Conservation (phyloP, 2,329 filamentous ascomycete species). For the Neophaeococcomyces mojaviensis region DNA sequence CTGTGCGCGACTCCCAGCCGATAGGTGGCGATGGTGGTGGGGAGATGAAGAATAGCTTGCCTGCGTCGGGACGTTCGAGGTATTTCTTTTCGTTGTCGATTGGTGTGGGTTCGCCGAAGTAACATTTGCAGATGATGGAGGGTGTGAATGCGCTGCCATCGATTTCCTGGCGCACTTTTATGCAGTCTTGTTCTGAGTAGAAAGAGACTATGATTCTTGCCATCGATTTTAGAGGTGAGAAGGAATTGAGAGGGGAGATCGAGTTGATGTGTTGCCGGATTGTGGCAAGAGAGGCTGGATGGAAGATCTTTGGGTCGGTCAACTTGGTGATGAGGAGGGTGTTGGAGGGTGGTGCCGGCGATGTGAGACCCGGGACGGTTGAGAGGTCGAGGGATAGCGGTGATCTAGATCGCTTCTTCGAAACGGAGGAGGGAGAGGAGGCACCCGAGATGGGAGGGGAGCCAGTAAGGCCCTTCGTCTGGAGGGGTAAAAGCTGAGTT, state of each 20-base stretch:
- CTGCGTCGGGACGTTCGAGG: constrained; percentile 48
- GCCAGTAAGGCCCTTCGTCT: constrained; percentile 1
- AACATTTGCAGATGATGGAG: constrained; percentile 35
- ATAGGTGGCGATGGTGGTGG: constrained; percentile 57
- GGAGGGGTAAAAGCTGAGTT: constrained; percentile 5
- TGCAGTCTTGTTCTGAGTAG: constrained; percentile 34
- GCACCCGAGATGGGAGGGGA: constrained; percentile 8
- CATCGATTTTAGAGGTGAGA: constrained; percentile 44
- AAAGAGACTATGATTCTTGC: constrained; percentile 46
- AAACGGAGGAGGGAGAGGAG: constrained; percentile 25
- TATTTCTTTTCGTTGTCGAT: constrained; percentile 37
- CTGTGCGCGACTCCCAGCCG: constrained; percentile 56
- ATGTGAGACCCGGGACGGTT: constrained; percentile 36
- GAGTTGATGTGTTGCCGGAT: constrained; percentile 37
- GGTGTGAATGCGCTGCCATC: constrained; percentile 30
- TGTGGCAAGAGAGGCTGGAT: constrained; percentile 35
- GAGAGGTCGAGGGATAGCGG: constrained; percentile 41
- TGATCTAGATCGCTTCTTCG: constrained; percentile 20
- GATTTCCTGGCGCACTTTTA: constrained; percentile 37
- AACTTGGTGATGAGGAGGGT: constrained; percentile 46
- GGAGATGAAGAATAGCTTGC: constrained; percentile 60
- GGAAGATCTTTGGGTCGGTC: constrained; percentile 39
- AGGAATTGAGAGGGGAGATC: constrained; percentile 40
- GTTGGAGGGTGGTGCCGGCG: constrained; percentile 42
- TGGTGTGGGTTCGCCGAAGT: constrained; percentile 47